A percentile compares a stretch with the other conserved stretches of the same genome.
Evolutionary conservation across 2,329 filamentous ascomycete genomes (phyloP).

Genomic region (Apiospora rasikravindrae): DNA sequence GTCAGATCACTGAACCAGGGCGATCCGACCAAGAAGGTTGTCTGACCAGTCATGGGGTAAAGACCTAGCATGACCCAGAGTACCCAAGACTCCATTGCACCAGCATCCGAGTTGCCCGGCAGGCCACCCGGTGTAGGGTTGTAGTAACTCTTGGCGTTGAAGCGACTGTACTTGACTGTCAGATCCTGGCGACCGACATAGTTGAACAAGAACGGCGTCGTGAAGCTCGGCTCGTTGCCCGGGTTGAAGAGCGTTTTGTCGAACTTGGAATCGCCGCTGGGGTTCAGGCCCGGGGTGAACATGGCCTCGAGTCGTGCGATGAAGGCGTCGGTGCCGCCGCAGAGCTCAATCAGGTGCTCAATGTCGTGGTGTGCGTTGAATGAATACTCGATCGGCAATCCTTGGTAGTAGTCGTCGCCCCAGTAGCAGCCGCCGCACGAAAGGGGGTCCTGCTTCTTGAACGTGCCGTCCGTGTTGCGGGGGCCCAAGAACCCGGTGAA

Average conservation of each 20-base stretch:
- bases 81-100: slow-evolving; percentile 74
- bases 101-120: slow-evolving; percentile 74
- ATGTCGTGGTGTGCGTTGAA: slow-evolving; percentile 74
- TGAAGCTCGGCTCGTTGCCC: slow-evolving; percentile 72
- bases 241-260: slow-evolving; percentile 68
- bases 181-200: slow-evolving; percentile 68
- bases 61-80: slow-evolving; percentile 73
- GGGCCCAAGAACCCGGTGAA: slow-evolving; percentile 73
- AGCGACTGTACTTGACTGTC: slow-evolving; percentile 62
- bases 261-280: slow-evolving; percentile 46
- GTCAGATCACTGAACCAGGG: slow-evolving; percentile 67
- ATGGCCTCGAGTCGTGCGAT: slow-evolving; percentile 64
- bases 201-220: slow-evolving; percentile 72
- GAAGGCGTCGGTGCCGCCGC: slow-evolving; percentile 62
- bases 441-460: slow-evolving; percentile 61
- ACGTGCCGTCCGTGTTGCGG: slow-evolving; percentile 54
- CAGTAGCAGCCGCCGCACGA: slow-evolving; percentile 70
- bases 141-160: slow-evolving; percentile 65
- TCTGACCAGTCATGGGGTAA: slow-evolving; percentile 72
- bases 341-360: slow-evolving; percentile 54
- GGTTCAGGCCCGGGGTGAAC: slow-evolving; percentile 56
- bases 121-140: slow-evolving; percentile 59
- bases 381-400: slow-evolving; percentile 67
- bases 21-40: slow-evolving; percentile 68
- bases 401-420: slow-evolving; percentile 66